Evolutionary conservation across 352 stramenopile species (phyloP).

Genomic region (Globisporangium cylindrosporum): DNA sequence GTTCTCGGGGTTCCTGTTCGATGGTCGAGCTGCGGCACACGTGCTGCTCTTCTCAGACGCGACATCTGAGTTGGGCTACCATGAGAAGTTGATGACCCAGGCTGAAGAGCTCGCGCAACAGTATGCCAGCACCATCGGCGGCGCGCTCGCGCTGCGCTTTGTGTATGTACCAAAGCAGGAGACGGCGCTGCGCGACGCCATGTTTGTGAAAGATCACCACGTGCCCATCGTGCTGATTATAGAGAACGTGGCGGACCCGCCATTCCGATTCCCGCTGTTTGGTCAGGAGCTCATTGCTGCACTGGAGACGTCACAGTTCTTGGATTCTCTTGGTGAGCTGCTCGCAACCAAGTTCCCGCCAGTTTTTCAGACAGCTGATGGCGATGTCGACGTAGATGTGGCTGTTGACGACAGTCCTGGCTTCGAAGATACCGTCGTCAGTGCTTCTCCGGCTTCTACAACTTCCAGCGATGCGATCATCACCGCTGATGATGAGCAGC

Average conservation of each 20-base stretch:
- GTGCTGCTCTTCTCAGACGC: slow-evolving; percentile 39
- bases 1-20: slow-evolving; percentile 30
- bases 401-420: neutral
- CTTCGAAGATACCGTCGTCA: neutral
- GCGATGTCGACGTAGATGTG: neutral
- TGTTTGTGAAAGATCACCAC: slow-evolving; percentile 27
- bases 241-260: slow-evolving; percentile 16
- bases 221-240: slow-evolving; percentile 29
- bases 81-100: slow-evolving; percentile 14
- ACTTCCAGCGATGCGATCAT: neutral
- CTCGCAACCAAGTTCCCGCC: slow-evolving; percentile 3
- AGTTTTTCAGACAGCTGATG: slow-evolving; percentile 1
- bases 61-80: slow-evolving; percentile 8
- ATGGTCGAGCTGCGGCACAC: slow-evolving; percentile 22
- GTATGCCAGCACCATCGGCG: slow-evolving; percentile 11
- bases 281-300: slow-evolving; percentile 11
- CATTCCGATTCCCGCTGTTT: slow-evolving; percentile 15
- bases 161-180: slow-evolving; percentile 26
- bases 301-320: slow-evolving; percentile 11
- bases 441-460: neutral
- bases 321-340: slow-evolving; percentile 5
- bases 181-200: slow-evolving; percentile 22
- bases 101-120: slow-evolving; percentile 15
- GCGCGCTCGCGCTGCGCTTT: slow-evolving; percentile 26
- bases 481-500: neutral